These are phyloP conservation scores for Lenwebbia sp. DNA, from an alignment of 345 rosid species.

Conservation along the genomic window DNA sequence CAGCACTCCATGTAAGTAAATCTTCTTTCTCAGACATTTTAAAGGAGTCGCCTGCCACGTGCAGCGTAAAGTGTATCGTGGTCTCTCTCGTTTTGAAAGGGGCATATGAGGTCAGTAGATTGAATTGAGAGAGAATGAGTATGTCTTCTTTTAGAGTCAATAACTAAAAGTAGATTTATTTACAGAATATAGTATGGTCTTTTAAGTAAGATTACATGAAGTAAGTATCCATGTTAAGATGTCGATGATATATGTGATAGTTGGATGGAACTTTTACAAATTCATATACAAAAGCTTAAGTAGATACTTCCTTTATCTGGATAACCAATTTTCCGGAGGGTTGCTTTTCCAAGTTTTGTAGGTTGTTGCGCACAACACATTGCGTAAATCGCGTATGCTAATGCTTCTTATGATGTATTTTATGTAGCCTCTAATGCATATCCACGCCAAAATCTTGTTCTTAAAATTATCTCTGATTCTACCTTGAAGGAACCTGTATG, in stretches of 20 bases:
- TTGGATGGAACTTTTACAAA: not conserved
- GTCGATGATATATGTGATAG: not conserved
- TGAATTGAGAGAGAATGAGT: not conserved
- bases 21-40: not conserved
- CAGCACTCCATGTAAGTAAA: constrained; percentile 79
- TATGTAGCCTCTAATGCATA: not conserved
- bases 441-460: not conserved
- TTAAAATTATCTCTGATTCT: not conserved
- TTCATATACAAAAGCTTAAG: not conserved
- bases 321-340: not conserved
- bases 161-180: not conserved
- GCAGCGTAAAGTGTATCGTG: not conserved
- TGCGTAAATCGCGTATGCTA: not conserved
- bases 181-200: not conserved
- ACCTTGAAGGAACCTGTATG: constrained; percentile 75
- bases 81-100: not conserved
- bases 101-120: not conserved
- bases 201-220: not conserved
- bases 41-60: not conserved
- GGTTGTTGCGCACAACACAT: not conserved
- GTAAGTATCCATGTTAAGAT: not conserved
- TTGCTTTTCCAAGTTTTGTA: not conserved
- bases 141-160: not conserved
- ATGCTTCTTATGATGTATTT: not conserved
- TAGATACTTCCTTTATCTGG: not conserved